These are phyloP conservation scores for Fusarium sterilihyphosum DNA, from an alignment of 2,329 filamentous ascomycete genomes.

Conservation along the genomic window DNA sequence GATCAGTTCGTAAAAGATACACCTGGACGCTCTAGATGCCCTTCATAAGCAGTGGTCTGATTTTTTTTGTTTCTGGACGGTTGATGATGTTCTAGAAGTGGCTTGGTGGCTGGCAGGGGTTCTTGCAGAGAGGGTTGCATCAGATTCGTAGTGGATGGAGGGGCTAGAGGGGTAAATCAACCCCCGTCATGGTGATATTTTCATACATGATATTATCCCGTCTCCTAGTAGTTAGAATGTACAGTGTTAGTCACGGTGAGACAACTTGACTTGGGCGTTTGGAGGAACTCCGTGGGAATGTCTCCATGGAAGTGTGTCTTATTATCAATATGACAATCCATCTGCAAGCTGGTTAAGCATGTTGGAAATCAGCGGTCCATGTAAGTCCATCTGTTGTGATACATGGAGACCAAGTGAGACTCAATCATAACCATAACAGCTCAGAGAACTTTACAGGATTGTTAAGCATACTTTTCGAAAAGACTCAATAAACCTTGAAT, in stretches of 20 bases:
- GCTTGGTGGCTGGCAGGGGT: conserved; percentile 25
- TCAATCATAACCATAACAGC: neutral
- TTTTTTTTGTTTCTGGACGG: neutral
- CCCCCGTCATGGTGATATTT: neutral
- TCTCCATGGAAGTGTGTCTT: neutral
- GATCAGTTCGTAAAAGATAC: neutral
- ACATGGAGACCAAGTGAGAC: neutral
- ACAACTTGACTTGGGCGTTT: neutral
- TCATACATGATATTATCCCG: neutral
- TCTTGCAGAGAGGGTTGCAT: conserved; percentile 17
- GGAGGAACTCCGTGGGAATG: neutral
- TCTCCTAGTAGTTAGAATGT: neutral
- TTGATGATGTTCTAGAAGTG: conserved; percentile 25
- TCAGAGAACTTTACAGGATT: neutral
- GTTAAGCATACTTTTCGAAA: neutral
- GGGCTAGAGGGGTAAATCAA: conserved; percentile 1
- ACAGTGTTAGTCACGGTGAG: neutral
- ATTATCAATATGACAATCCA: neutral
- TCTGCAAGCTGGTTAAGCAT: neutral
- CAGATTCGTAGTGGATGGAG: conserved; percentile 11
- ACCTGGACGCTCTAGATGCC: conserved; percentile 2
- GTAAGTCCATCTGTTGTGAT: neutral
- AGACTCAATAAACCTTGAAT: too few relatives aligned
- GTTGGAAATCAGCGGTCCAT: neutral
- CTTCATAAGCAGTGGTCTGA: conserved; percentile 13